Evolutionary conservation across 257 asterid species (phyloP).

Genomic region (Rehmannia glutinosa): DNA sequence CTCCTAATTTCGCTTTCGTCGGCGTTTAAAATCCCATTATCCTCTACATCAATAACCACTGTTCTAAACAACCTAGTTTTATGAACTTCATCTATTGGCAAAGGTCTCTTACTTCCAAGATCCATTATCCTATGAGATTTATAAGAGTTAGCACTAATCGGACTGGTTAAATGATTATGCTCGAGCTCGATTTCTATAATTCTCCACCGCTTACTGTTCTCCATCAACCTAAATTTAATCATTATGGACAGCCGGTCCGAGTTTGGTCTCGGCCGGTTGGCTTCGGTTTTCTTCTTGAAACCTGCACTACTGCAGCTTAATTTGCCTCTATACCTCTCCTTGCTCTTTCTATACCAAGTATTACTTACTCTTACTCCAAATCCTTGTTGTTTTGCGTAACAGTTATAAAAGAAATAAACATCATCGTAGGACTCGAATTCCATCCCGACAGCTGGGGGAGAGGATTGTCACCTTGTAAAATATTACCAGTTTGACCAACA

Average conservation of each 20-base stretch:
- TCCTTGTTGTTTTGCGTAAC: slow-evolving; percentile 64
- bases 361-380: slow-evolving; percentile 66
- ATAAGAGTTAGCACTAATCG: slow-evolving; percentile 32
- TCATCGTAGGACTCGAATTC: slow-evolving; percentile 65
- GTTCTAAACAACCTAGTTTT: slow-evolving; percentile 50
- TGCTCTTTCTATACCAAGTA: slow-evolving; percentile 64
- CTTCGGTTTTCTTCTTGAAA: slow-evolving; percentile 62
- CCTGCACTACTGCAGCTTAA: slow-evolving; percentile 71
- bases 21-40: slow-evolving; percentile 18
- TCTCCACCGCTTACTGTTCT: slow-evolving; percentile 51
- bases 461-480: slow-evolving; percentile 45
- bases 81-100: slow-evolving; percentile 35
- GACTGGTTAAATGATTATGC: slow-evolving; percentile 55
- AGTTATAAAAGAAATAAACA: slow-evolving; percentile 56
- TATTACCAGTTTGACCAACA: slow-evolving; percentile 39
- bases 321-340: slow-evolving; percentile 61
- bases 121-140: slow-evolving; percentile 40
- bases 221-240: slow-evolving; percentile 58
- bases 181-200: slow-evolving; percentile 58
- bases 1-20: slow-evolving; percentile 26
- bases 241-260: slow-evolving; percentile 71
- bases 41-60: slow-evolving; percentile 40
- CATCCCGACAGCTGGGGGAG: slow-evolving; percentile 61
- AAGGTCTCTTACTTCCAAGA: slow-evolving; percentile 48
- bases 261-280: slow-evolving; percentile 63